A percentile compares a stretch with the other conserved stretches of the same genome.
Conservation (phyloP, 164 flowering plant species). For the Macadamia integrifolia region DNA sequence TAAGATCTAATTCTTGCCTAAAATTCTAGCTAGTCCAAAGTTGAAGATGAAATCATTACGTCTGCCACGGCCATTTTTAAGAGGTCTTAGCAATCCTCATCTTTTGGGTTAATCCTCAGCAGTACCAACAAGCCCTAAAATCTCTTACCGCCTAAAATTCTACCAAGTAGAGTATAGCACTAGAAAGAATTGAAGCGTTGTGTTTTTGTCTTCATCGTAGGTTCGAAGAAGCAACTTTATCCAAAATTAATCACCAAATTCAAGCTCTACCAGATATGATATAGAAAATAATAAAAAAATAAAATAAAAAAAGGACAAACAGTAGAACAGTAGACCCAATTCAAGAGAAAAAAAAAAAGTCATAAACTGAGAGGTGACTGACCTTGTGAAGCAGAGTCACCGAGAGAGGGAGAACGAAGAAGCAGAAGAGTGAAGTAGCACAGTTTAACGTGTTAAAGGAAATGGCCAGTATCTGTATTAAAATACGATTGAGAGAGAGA, state of each 20-base stretch:
- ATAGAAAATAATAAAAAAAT: background rate
- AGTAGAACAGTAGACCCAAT: background rate
- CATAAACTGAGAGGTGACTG: background rate
- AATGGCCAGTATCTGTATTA: background rate
- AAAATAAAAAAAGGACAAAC: too few relatives aligned
- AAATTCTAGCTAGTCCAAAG: too few relatives aligned
- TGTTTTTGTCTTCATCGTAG: background rate
- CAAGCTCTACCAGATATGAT: background rate
- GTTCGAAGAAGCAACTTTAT: background rate
- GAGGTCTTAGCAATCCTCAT: too few relatives aligned
- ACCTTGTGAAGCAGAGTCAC: background rate
- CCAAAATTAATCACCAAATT: background rate
- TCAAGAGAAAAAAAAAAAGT: background rate
- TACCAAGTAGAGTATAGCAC: background rate
- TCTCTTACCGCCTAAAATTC: too few relatives aligned
- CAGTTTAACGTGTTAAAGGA: background rate
- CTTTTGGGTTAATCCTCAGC: too few relatives aligned
- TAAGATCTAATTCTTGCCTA: too few relatives aligned
- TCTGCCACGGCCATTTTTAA: too few relatives aligned
- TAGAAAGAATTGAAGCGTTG: background rate
- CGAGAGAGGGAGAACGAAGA: constrained; percentile 1
- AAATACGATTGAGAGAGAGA: background rate
- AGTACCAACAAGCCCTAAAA: too few relatives aligned
- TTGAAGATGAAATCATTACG: too few relatives aligned
- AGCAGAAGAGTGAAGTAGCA: background rate